These are phyloP conservation scores for Sphaerulina vaccinii DNA, from an alignment of 2,329 filamentous ascomycete species.

Conservation along the genomic window DNA sequence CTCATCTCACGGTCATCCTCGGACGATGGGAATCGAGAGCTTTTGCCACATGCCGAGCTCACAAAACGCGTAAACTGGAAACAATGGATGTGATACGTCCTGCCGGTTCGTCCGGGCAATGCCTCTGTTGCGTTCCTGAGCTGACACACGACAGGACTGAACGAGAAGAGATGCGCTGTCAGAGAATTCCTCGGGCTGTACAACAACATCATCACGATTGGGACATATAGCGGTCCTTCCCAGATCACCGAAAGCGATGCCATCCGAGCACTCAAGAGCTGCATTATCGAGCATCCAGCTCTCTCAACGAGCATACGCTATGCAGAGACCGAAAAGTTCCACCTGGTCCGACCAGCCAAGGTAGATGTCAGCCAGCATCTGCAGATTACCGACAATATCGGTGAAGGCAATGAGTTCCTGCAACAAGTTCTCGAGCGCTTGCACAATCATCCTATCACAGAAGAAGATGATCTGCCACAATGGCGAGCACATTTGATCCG, in stretches of 20 bases:
- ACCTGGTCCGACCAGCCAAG: constrained; percentile 33
- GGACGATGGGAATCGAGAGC: no score
- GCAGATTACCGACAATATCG: constrained; percentile 28
- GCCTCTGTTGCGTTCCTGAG: no score
- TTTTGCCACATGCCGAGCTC: no score
- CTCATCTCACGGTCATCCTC: no score
- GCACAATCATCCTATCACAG: constrained; percentile 39
- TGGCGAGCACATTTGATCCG: constrained; percentile 38
- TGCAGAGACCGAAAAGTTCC: constrained; percentile 40
- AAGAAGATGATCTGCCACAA: constrained; percentile 37
- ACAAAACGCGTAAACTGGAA: no score
- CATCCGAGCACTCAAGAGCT: constrained; percentile 40
- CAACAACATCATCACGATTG: constrained; percentile 42
- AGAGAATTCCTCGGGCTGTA: constrained; percentile 45
- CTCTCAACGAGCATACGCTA: constrained; percentile 41
- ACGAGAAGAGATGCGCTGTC: constrained; percentile 43
- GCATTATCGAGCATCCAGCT: constrained; percentile 42
- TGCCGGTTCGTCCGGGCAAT: not conserved
- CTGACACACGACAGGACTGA: constrained; percentile 6
- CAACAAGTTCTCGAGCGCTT: constrained; percentile 32
- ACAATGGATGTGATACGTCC: not conserved
- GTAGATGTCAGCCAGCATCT: constrained; percentile 45
- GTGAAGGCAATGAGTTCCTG: constrained; percentile 23
- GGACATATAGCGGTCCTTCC: constrained; percentile 32
- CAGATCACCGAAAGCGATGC: constrained; percentile 25